These are phyloP conservation scores for Penicillium sp. DNA, from an alignment of 2,329 filamentous ascomycete species.

Conservation along the genomic window DNA sequence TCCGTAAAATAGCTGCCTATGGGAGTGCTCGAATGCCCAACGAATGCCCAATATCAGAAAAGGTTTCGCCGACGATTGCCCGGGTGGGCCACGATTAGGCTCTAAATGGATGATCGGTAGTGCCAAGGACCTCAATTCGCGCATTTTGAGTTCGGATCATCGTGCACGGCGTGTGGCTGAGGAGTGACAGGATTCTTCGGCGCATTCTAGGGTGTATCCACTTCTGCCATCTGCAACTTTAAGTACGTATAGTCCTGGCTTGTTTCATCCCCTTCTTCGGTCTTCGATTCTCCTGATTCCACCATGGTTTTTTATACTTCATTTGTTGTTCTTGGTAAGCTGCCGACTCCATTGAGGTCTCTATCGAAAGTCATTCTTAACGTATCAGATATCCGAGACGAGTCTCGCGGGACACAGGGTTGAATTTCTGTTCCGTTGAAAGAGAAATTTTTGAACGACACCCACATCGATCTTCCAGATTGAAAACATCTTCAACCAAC, in stretches of 20 bases:
- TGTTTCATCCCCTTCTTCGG: background rate
- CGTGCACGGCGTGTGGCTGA: conserved; percentile 1
- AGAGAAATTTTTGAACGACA: background rate
- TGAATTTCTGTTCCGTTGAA: background rate
- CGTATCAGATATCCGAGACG: background rate
- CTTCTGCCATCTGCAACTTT: background rate
- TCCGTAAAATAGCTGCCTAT: background rate
- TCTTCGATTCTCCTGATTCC: background rate
- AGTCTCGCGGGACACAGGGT: background rate
- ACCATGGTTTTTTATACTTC: background rate
- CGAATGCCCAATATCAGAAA: conserved; percentile 11
- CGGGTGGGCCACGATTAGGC: background rate
- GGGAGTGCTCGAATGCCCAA: conserved; percentile 4
- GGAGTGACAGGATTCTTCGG: background rate
- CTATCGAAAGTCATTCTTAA: background rate
- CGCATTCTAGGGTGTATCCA: background rate
- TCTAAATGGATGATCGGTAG: background rate
- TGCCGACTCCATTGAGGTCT: background rate
- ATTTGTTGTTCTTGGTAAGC: background rate
- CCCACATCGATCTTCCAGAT: background rate
- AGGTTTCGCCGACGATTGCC: conserved; percentile 1
- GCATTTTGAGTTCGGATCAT: background rate
- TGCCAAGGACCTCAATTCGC: background rate
- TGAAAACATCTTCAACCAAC: background rate
- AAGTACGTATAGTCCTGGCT: background rate